Evolutionary conservation across 768 basidiomycete species (phyloP), one percentile per base, ranked within the genome.

Genomic region (Naganishia friedmannii): DNA sequence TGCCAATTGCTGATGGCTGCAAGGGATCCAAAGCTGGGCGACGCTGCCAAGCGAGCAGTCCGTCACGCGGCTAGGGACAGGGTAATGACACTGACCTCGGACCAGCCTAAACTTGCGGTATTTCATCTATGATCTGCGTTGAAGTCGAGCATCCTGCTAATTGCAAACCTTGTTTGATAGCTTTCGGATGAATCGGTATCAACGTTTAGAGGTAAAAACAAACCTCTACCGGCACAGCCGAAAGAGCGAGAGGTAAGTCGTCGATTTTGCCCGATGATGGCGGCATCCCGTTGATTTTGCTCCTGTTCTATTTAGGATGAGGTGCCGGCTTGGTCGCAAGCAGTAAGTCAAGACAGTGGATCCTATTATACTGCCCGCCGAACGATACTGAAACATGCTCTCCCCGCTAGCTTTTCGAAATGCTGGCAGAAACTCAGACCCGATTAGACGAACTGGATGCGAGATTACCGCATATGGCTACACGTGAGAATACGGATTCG

Each of bases 1-100:
- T 80, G 79, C 71, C 77, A 80, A 65, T 68, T 80, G 4, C 66
- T 80, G 15, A 73, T 74, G 63, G 79, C 77, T 39, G 76, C 76
- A 15, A 72, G 77, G 42, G 53, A 78, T 53, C 75, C 77, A 23
- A 45, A 76, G 53, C 73, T 80, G 51, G 79, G 79, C 0, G 75
- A 73, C 6, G 75, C 76, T 17, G 79, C 79, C 21, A 78, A 77
- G 68, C 74, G 76, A 69, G 79, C 79, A 21, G 53, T 80, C 7
- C 68, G 78, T 23, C 32, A 77, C n/a, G 79, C 79, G 13, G 79
- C 78, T 13, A 75, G 74, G 65, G 75, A 76, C 4, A 66, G 78
- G 48, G 77, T 80, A 4, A 77, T 79, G 28, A 77, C 78, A 54
- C 66, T 80, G 66, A 63, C 29, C n/a, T 63, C 60, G 39, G 39